Base-by-base conservation (phyloP, 805 yeast species). In the Ogataea populi-albae region DNA sequence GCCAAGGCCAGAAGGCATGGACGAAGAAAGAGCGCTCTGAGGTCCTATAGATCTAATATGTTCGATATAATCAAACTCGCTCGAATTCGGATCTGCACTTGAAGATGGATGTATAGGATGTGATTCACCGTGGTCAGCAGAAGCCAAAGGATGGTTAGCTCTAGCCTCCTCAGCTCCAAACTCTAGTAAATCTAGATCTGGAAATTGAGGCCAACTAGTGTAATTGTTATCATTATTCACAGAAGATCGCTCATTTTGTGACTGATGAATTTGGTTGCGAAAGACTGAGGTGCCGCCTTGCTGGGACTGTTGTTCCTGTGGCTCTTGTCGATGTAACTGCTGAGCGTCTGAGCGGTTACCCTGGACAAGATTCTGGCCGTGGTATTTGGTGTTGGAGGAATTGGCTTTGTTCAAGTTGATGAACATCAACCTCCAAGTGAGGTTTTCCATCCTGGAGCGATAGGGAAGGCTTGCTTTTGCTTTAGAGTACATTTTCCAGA, bases 381-480 rank as follows among this genome's bases (percentile, higher is more conserved):
- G 30, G 8, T 9, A 12, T 14, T 21, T 15, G 11, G 21, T 27
- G 12, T 21, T 17, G n/a, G 30, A 27, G 21, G 17, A 7, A 21
- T 10, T 32, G 37, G 17, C 46, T 40, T 31, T 49, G 35, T 42
- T 44, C 23, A 55, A 35, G 40, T 62, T 70, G 46, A 81, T 65
- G 28, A 71, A 75, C 89, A 87, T 81, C 77, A 87, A 72, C 40
- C 96, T 65, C 96, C 96, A 87, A 7, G 94, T 79, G 36, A 87
- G 60, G 55, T 88, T 88, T 52, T 84, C 86, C 79, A 88, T 82
- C 33, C 96, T 66, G 18, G 77, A 72, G 37, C 75, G 73, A 56
- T 85, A 79, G 1, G 95, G 95, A 26, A 88, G 62, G 9, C 81
- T 69, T 8, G 85, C 79, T 46, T 76, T 77, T 11, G 95, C 94